Evolutionary conservation across 768 basidiomycete genomes (phyloP).

Genomic region (Amanita muscaria): DNA sequence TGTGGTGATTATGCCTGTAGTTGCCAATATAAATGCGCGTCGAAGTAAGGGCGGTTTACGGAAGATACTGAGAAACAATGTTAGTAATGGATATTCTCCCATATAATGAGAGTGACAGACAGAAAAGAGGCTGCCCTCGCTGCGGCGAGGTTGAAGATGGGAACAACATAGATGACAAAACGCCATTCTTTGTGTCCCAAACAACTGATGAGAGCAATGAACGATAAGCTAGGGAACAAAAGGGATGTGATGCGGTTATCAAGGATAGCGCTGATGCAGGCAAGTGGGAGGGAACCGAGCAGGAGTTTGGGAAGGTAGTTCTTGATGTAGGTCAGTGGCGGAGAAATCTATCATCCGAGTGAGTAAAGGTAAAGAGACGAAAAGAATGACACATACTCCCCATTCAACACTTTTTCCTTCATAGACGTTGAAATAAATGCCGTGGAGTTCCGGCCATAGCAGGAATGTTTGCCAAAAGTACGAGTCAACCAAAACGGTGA

Average conservation of each 20-base stretch:
- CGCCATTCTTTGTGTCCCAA: slow-evolving; percentile 97
- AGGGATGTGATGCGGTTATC: slow-evolving; percentile 45
- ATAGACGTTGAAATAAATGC: slow-evolving; percentile 77
- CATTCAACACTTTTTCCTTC: slow-evolving; percentile 84
- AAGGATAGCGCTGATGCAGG: slow-evolving; percentile 38
- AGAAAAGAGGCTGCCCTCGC: slow-evolving; percentile 55
- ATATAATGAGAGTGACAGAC: slow-evolving; percentile 32
- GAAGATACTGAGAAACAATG: slow-evolving; percentile 13
- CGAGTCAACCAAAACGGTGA: slow-evolving; percentile 66
- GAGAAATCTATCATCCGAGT: slow-evolving; percentile 48
- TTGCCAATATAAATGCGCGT: slow-evolving; percentile 32
- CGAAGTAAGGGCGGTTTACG: slow-evolving; percentile 39
- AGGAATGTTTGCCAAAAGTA: slow-evolving; percentile 71
- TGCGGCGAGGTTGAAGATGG: slow-evolving; percentile 72
- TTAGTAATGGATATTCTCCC: background rate
- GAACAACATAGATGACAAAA: slow-evolving; percentile 84
- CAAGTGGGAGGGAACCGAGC: slow-evolving; percentile 52
- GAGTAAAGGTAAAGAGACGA: background rate
- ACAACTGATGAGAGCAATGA: slow-evolving; percentile 57
- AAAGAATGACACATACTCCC: slow-evolving; percentile 57
- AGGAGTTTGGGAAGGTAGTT: slow-evolving; percentile 71
- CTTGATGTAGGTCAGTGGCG: slow-evolving; percentile 57
- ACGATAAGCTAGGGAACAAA: slow-evolving; percentile 41
- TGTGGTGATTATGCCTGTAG: slow-evolving; percentile 37
- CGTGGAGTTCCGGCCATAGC: slow-evolving; percentile 82